phyloP scores from a whole-genome alignment of 2,329 filamentous ascomycete species.

The Trichoderma sp. region DNA sequence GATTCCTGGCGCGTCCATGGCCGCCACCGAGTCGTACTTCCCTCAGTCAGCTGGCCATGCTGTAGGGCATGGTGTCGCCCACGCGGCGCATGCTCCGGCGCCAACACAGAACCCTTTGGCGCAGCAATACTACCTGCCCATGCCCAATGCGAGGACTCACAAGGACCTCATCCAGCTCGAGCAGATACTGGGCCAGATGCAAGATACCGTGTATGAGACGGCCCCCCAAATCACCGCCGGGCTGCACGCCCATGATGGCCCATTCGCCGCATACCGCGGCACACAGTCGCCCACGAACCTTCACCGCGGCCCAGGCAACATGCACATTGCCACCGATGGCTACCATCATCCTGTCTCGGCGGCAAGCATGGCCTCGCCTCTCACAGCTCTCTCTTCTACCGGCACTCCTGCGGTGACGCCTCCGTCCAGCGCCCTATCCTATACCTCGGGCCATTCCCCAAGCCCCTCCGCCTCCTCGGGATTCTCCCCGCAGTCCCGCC shows the following conservation, averaged over 20 bases:
- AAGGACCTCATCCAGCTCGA: constrained; percentile 92
- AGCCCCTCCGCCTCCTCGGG: constrained; percentile 66
- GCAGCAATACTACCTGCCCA: constrained; percentile 85
- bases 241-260: constrained; percentile 73
- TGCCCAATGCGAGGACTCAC: constrained; percentile 88
- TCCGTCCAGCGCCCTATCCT: constrained; percentile 73
- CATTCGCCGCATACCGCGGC: constrained; percentile 59
- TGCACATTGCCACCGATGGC: constrained; percentile 42
- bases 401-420: constrained; percentile 78
- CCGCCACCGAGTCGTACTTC: constrained; percentile 54
- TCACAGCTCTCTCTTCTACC: constrained; percentile 60
- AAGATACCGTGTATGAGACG: constrained; percentile 93
- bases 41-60: constrained; percentile 45
- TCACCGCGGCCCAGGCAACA: constrained; percentile 42
- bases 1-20: constrained; percentile 57
- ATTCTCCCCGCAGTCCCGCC: constrained; percentile 67
- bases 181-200: constrained; percentile 92
- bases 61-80: constrained; percentile 48
- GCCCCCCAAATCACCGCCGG: constrained; percentile 79
- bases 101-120: constrained; percentile 59
- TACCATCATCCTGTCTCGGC: constrained; percentile 48
- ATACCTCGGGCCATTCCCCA: constrained; percentile 76
- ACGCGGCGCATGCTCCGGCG: constrained; percentile 47
- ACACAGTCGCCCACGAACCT: constrained; percentile 56
- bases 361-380: constrained; percentile 63